Evolutionary conservation across 176 grass and related monocot genomes (phyloP), one percentile per base, ranked within the genome.

Genomic region (Areca catechu): DNA sequence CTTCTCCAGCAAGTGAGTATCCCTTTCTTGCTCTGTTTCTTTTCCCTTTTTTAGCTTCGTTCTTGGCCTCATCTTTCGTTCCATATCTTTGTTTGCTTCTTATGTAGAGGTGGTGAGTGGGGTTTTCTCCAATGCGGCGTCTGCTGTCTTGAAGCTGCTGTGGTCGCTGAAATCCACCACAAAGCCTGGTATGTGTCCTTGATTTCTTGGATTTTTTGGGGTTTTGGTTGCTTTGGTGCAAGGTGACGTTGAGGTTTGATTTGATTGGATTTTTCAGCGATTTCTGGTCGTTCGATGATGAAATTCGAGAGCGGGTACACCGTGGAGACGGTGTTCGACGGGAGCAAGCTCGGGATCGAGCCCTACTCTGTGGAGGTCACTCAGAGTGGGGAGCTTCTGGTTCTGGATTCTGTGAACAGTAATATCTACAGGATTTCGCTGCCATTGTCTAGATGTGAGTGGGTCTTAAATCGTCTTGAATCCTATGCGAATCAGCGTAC

Each of bases 401-500:
- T 99, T 17, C 76, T 99, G 19, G 94, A 99, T 83, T 99, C 94
- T 14, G 78, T 93, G 71, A 99, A 99, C 89, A 99, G 84, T 82
- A 99, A 93, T 70, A 53, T 99, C 77, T 83, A 89, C 76, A 85
- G 78, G 67, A 66, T 99, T 66, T 80, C 80, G 15, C 60, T 93
- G 22, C 94, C 94, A 2, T 18, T 99, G 14, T 99, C 94, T 3
- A 83, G 63, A 86, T 89, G 94, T 99, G 56, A 87, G 86, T 71
- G 53, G 49, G 16, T 28, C 67, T 78, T 27, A 57, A 27, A 51
- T 7, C 4, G 14, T 65, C 76, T 58, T 47, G 9, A 43, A 43
- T 43, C 9, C 34, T 43, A 43, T 43, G 9, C 9, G 12, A 2
- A 43, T 43, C 34, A 9, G 58, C 22, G 9, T 37, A 15, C 27